Base-by-base conservation (phyloP, 345 rosid genomes). In the Citrus maxima region DNA sequence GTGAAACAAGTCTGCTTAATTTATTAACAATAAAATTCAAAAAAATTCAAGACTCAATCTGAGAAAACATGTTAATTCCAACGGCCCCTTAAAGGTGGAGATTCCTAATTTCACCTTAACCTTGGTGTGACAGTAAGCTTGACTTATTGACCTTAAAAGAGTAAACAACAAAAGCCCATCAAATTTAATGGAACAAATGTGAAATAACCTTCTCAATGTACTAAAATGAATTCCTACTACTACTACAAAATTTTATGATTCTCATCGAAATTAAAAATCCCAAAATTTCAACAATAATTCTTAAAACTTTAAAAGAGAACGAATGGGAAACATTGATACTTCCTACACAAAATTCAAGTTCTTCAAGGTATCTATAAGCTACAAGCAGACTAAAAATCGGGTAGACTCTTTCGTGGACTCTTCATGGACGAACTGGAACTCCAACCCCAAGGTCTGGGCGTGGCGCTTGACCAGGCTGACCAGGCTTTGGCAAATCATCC, bases 401-500 rank as follows among this genome's bases (percentile, higher is more conserved):
- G 7, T 69, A 1, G 59, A 56, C 28, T 32, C 34, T 32, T 32
- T 32, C 34, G 34, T 32, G 34, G 34, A 32, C 34, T 65, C 60
- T 88, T 85, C 72, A 91, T 21, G 90, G 14, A 16, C 94, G 92
- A 61, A 88, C 80, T 24, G 93, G 84, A 10, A 38, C 51, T 7
- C 87, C 10, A 37, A 37, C 40, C 9, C 2, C 97, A 5, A 35
- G 28, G 40, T 87, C 79, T 18, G 87, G 86, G 32, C 89, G 97
- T 35, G 90, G 84, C 7, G 89, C 93, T 82, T 89, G 94, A 32
- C 91, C 89, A 73, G 90, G 87, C 46, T 87, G 91, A 10, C 88
- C 92, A n/a, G 92, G 89, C 87, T 84, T 87, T 24, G 92, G 87
- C 1, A 60, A 2, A 77, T 87, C 92, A 82, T 89, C 97, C 95